Conservation (phyloP, 2,329 filamentous ascomycete species). For the Cadophora malorum region DNA sequence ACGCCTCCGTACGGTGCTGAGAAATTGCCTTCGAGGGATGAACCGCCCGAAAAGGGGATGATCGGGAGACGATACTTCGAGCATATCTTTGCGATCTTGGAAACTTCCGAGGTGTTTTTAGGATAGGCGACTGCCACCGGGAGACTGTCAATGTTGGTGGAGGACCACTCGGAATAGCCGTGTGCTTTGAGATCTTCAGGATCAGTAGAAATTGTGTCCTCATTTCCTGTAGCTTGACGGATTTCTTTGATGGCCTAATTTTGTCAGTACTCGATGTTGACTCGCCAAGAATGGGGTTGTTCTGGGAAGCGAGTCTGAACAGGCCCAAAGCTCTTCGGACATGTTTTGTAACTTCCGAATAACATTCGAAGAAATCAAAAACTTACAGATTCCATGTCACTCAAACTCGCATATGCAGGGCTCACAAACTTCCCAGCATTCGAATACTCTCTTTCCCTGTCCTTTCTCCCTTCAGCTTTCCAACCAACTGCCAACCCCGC, state of each 20-base stretch:
- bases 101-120: conserved; percentile 64
- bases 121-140: conserved; percentile 71
- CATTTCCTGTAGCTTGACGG: conserved; percentile 52
- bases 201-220: conserved; percentile 67
- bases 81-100: conserved; percentile 70
- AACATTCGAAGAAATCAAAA: neutral
- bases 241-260: conserved; percentile 63
- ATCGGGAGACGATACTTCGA: conserved; percentile 82
- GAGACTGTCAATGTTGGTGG: conserved; percentile 63
- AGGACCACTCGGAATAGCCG: conserved; percentile 73
- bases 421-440: conserved; percentile 39
- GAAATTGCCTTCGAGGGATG: conserved; percentile 89
- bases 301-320: neutral
- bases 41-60: conserved; percentile 82
- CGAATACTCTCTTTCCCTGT: conserved; percentile 40
- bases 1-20: conserved; percentile 85
- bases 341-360: neutral
- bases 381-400: conserved; percentile 58
- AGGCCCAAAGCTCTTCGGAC: neutral
- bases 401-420: conserved; percentile 54
- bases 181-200: conserved; percentile 66
- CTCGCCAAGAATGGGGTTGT: neutral
- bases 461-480: conserved; percentile 26
- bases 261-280: neutral
- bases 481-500: conserved; percentile 32